These are phyloP conservation scores for Chenopodium berlandieri DNA, from an alignment of 148 eudicot species.

Conservation along the genomic window DNA sequence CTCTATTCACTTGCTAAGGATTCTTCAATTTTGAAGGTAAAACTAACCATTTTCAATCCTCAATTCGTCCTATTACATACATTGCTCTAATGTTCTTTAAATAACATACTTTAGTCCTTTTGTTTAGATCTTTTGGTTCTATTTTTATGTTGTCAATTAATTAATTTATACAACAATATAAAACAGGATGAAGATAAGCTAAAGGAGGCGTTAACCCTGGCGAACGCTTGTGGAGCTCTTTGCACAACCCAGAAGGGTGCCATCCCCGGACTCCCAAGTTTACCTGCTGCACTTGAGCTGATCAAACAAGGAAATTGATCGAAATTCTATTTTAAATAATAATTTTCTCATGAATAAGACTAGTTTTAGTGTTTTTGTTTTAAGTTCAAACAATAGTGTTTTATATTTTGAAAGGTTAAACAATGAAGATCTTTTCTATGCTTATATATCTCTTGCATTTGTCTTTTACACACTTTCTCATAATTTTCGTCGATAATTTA, in stretches of 20 bases:
- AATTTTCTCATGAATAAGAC: too few relatives aligned
- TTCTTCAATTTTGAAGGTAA: conserved; percentile 34
- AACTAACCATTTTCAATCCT: neutral
- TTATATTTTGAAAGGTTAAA: too few relatives aligned
- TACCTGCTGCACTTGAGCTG: conserved; percentile 29
- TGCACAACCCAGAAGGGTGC: conserved; percentile 56
- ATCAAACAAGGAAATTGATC: conserved; percentile 18
- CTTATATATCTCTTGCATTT: too few relatives aligned
- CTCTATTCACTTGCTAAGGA: conserved; percentile 41
- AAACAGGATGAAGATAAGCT: conserved; percentile 44
- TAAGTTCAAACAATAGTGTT: too few relatives aligned
- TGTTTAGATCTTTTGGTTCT: neutral
- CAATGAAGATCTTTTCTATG: too few relatives aligned
- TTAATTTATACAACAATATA: neutral
- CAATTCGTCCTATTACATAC: too few relatives aligned
- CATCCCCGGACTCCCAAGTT: conserved; percentile 55
- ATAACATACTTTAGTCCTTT: too few relatives aligned
- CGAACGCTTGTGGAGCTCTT: conserved; percentile 60
- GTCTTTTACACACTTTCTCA: too few relatives aligned
- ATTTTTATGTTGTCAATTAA: neutral
- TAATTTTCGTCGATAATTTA: too few relatives aligned
- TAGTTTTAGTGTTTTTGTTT: too few relatives aligned
- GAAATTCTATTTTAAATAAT: too few relatives aligned
- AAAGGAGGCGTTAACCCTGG: conserved; percentile 34
- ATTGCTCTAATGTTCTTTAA: too few relatives aligned